Percentiles rank a stretch among this genome's conserved stretches.
These are phyloP conservation scores for Paraconiothyrium brasiliense DNA, from an alignment of 2,329 filamentous ascomycete genomes.

Conservation along the genomic window DNA sequence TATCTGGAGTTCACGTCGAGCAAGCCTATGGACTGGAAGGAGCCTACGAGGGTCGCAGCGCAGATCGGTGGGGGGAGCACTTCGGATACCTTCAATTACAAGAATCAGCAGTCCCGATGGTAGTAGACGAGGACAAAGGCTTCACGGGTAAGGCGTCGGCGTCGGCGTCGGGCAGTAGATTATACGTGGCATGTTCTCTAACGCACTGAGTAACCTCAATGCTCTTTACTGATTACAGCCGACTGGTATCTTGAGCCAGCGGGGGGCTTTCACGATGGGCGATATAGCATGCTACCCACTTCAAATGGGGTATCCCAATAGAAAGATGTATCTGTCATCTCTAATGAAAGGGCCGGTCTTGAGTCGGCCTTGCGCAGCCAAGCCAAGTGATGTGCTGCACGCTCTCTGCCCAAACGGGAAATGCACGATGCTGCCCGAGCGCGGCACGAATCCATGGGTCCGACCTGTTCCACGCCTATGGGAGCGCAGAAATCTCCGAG, in stretches of 20 bases:
- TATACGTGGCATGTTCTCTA: background rate
- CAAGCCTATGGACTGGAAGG: conserved; percentile 44
- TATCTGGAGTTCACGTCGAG: conserved; percentile 45
- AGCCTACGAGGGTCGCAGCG: conserved; percentile 25
- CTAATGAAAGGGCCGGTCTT: background rate
- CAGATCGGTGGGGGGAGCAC: conserved; percentile 26
- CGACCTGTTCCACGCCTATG: conserved; percentile 1
- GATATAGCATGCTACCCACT: background rate
- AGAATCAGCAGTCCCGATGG: conserved; percentile 19
- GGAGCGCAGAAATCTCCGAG: conserved; percentile 9
- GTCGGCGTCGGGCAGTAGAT: background rate
- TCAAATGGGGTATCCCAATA: background rate
- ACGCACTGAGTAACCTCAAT: background rate
- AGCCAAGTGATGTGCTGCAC: conserved; percentile 5
- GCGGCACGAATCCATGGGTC: conserved; percentile 3
- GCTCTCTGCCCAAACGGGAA: background rate
- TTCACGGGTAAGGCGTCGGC: background rate
- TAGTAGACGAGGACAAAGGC: conserved; percentile 1
- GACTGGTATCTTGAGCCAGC: background rate
- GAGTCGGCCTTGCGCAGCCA: background rate
- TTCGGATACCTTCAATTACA: conserved; percentile 12
- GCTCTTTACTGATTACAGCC: background rate
- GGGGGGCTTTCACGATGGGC: background rate
- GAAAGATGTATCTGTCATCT: background rate
- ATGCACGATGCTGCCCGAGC: conserved; percentile 12